Evolutionary conservation across 106 monocot genomes (phyloP).

Genomic region (Agapanthus africanus): DNA sequence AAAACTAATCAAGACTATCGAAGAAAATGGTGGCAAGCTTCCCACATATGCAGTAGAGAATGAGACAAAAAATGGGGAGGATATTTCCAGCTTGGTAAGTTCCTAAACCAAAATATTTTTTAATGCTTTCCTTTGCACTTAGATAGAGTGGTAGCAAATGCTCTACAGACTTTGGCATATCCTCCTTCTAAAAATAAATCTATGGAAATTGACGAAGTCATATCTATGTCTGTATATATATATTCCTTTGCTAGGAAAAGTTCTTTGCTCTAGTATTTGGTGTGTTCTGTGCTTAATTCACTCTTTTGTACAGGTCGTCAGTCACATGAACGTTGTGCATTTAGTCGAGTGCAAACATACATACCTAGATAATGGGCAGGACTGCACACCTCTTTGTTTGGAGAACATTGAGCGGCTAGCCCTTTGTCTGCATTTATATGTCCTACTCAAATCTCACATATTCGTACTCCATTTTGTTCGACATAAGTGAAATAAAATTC

Average conservation of each 20-base stretch:
- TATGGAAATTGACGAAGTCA: too few species aligned
- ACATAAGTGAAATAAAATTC: too few species aligned
- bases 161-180: neutral
- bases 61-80: conserved; percentile 33
- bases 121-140: neutral
- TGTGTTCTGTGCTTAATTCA: too few species aligned
- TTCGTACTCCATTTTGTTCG: too few species aligned
- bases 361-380: too few species aligned
- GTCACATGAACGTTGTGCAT: too few species aligned
- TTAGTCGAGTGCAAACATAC: too few species aligned
- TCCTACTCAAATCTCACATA: too few species aligned
- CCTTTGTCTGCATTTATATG: too few species aligned
- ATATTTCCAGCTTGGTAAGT: conserved; percentile 83
- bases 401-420: too few species aligned
- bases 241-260: neutral
- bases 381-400: too few species aligned
- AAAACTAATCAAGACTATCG: conserved; percentile 49
- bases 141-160: neutral
- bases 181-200: neutral
- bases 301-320: too few species aligned
- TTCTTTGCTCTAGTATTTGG: neutral
- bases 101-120: neutral
- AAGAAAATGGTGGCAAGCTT: conserved; percentile 63
- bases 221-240: neutral
- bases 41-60: conserved; percentile 21